Base-by-base conservation (phyloP, 2,329 filamentous ascomycete species). In the Beauveria australis region DNA sequence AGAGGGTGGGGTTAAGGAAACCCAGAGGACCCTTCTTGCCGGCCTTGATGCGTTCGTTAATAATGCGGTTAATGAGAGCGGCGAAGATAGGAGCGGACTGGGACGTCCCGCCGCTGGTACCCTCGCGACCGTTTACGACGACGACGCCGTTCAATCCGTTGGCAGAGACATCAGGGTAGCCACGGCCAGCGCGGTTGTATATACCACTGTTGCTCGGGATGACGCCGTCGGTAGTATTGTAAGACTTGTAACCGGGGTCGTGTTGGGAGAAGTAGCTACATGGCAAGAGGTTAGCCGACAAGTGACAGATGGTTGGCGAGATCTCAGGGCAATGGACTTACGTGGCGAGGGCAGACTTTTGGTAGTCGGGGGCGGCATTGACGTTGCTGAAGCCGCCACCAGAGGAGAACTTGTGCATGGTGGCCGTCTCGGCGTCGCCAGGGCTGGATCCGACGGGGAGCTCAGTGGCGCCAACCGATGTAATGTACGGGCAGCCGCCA, bases 401-500 rank as follows among this genome's bases (percentile, higher is more conserved):
- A 19, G 59, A 52, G 24, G 59, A 56, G 68, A 81, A 81, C 12
- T 12, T 2, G 74, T 76, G 18, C 71, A 75, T 64, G 73, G 74
- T 69, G 77, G 77, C 7, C 69, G 75, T 67, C 67, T 81, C 66
- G 77, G 73, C 65, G 76, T 79, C 30, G 76, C 77, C 62, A 8
- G 28, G 24, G 1, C 74, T 73, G 9, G 72, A 73, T 16, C 72
- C 73, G 55, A 71, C 70, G 40, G 70, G 67, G 28, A 81, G 71
- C 66, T 79, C 72, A 0, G 80, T 82, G 16, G 79, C 79, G 48
- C 80, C 80, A 3, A 82, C 79, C 4, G 76, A 72, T 0, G 77
- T 80, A 30, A 82, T 69, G 66, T 76, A 6, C 75, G 79, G 63
- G 76, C 66, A 80, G 78, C 8, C 61, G 63, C 4, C 76, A 72